Evolutionary conservation across 257 asterid genomes (phyloP), one percentile per base, ranked within the genome.

Genomic region (Cinchona pubescens): DNA sequence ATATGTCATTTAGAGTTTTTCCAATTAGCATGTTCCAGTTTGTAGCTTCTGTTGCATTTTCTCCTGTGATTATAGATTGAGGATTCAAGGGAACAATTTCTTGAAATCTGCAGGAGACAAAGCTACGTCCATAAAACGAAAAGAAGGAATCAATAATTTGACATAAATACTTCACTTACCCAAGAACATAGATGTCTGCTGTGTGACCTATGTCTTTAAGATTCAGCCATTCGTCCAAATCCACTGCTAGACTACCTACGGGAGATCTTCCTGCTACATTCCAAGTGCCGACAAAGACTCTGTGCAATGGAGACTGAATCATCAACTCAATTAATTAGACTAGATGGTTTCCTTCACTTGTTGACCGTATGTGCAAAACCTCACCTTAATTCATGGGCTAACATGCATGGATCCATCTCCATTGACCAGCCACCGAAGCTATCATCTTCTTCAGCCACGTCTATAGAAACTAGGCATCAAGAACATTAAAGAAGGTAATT

Each of bases 221-320:
- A 79, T 93, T 91, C 76, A 93, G 82, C 98, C 98, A 93, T 77
- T 90, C 97, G 42, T 88, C 91, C 86, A 91, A 81, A 80, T 93
- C 96, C 45, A 84, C 93, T 51, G 92, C 97, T 82, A 91, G 82
- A 75, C 90, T 88, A 63, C 96, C 96, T 51, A 86, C 86, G 0
- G 98, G 98, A 45, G 97, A 88, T 82, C 88, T 86, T 79, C 98
- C 98, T 40, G 96, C 97, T 68, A 91, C 98, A 82, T 93, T 93
- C 98, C 98, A 93, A 55, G 94, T 93, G 18, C 98, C 97, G 83
- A 93, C 96, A 56, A 91, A 93, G 35, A 93, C 85, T 83, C 98
- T 93, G 83, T 63, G 79, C 73, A 38, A 27, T 5, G 49, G 25
- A n/a, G 69, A 81, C 19, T 3, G 21, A 25, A 25, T 49, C 21